Percentiles rank a stretch among this genome's conserved stretches.
phyloP scores from a whole-genome alignment of 1,284 basidiomycete species.

The Vanrija humicola region DNA sequence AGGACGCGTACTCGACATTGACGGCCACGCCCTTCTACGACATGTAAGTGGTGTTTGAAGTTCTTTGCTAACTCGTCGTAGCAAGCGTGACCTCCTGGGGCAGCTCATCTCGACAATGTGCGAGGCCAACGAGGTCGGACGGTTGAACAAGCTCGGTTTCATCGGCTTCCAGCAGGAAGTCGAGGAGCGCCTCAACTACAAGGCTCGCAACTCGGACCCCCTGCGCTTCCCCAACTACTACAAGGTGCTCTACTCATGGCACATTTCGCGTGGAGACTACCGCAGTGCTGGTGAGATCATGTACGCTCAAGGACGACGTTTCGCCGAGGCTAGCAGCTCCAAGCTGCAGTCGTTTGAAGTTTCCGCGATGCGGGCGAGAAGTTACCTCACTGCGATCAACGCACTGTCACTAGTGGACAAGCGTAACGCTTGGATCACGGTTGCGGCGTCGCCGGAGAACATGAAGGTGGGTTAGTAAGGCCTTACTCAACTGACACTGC shows the following conservation, averaged over 20 bases:
- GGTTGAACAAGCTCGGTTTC: slow-evolving; percentile 80
- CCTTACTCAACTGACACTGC: slow-evolving; percentile 1
- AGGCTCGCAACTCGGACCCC: slow-evolving; percentile 90
- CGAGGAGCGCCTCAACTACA: slow-evolving; percentile 84
- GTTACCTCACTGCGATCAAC: slow-evolving; percentile 81
- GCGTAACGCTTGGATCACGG: slow-evolving; percentile 77
- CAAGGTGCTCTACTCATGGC: slow-evolving; percentile 92
- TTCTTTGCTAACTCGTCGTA: slow-evolving; percentile 41
- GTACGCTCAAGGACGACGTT: slow-evolving; percentile 85
- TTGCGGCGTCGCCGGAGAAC: slow-evolving; percentile 39
- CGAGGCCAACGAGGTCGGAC: slow-evolving; percentile 75
- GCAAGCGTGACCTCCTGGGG: slow-evolving; percentile 72
- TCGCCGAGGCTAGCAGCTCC: slow-evolving; percentile 54
- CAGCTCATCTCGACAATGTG: slow-evolving; percentile 89
- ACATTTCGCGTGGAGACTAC: slow-evolving; percentile 78
- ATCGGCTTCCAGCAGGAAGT: slow-evolving; percentile 80
- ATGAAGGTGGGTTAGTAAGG: slow-evolving; percentile 23
- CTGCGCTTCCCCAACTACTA: slow-evolving; percentile 81
- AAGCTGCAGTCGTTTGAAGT: slow-evolving; percentile 54
- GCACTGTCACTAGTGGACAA: slow-evolving; percentile 76
- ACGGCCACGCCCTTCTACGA: slow-evolving; percentile 67
- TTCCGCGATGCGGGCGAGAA: slow-evolving; percentile 72
- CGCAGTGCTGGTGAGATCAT: slow-evolving; percentile 82
- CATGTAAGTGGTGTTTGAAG: slow-evolving; percentile 57
- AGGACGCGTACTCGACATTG: slow-evolving; percentile 77